Evolutionary conservation across 139 green algal species (phyloP), one percentile per base, ranked within the genome.

Genomic region (Edaphochlamys debaryana): DNA sequence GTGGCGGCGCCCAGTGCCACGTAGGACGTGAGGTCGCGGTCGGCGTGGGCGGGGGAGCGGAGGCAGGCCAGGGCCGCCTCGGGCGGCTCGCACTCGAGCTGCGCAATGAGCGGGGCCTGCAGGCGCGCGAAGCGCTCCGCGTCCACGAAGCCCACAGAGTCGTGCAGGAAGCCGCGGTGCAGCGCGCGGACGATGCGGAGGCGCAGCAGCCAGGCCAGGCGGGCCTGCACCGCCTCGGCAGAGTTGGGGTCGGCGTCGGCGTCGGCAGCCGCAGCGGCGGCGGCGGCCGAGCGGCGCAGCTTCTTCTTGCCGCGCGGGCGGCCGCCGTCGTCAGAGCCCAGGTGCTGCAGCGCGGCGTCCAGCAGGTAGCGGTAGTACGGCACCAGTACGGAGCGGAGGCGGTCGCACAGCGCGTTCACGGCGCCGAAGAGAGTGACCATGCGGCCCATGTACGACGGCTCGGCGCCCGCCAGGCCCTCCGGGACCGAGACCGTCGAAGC

Each of bases 101-200:
- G 92, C 7, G 79, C 70, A n/a, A 95, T 86, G 38, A 98, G 81
- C 38, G 89, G 56, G 7, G 84, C 82, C 69, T 96, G 90, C 83
- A 97, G 80, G 3, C 83, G 68, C 68, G 95, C 86, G 62, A 97
- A 96, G 41, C 75, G 82, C 1, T 90, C 93, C 20, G 82, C 80
- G 80, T 97, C 95, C 41, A 98, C 50, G 69, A 96, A 96, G 69
- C 80, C 80, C 0, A 87, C 88, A 1, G 87, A 85, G 85, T 99
- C 96, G 84, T 98, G 94, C 68, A 94, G 68, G 67, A 96, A 95
- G 83, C 90, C 94, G 63, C 95, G 93, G 83, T 98, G 94, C 86
- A 98, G 87, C 4, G 93, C 86, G 13, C 86, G 88, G 40, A 98
- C 54, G 8, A 95, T 89, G 52, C 94, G 88, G 58, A 90, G 54